Conservation (phyloP, 2,329 filamentous ascomycete genomes). For the Penicillium thymicola region DNA sequence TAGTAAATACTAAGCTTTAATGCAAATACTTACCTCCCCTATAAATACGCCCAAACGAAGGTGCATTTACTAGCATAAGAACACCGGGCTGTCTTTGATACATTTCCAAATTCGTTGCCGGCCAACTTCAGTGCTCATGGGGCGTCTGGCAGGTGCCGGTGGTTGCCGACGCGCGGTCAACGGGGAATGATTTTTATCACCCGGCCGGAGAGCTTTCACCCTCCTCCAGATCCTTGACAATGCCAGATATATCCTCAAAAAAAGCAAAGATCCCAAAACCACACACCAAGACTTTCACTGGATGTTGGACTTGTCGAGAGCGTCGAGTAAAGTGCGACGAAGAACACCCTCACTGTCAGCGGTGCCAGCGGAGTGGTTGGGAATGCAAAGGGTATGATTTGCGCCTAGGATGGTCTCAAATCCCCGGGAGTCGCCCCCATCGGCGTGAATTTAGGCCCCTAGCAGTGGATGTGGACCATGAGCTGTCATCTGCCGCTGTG, state of each 20-base stretch:
- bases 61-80: neutral
- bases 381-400: conserved; percentile 23
- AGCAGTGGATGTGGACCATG: neutral
- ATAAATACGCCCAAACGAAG: neutral
- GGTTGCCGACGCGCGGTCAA: conserved; percentile 6
- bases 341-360: conserved; percentile 18
- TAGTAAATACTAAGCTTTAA: neutral
- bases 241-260: conserved; percentile 11
- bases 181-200: conserved; percentile 2
- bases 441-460: conserved; percentile 14
- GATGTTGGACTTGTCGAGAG: conserved; percentile 25
- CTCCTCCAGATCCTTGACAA: conserved; percentile 9
- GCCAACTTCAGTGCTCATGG: neutral
- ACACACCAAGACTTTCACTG: conserved; percentile 25
- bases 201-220: conserved; percentile 6
- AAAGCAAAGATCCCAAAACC: conserved; percentile 15
- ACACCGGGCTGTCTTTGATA: neutral
- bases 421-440: conserved; percentile 12
- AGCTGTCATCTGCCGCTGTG: conserved; percentile 18
- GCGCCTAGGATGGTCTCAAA: conserved; percentile 22
- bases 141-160: conserved; percentile 3
- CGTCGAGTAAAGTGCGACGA: conserved; percentile 26
- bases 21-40: neutral
- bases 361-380: conserved; percentile 21
- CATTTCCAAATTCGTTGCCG: neutral